Base-by-base conservation (phyloP, 83 land plant species). In the Larix sibirica region DNA sequence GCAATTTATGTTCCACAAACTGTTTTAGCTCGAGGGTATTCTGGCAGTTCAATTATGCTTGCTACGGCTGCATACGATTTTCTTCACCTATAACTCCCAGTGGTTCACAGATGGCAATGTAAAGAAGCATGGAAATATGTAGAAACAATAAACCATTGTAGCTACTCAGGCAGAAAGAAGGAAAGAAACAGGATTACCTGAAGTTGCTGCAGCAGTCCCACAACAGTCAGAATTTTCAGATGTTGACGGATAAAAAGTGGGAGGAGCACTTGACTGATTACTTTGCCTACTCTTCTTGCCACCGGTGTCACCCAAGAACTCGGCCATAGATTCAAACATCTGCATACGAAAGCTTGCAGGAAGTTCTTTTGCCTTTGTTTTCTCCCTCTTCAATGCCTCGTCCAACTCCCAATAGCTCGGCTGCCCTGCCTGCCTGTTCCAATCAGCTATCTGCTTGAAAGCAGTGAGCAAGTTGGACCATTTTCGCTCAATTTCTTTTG, bases 391-490 rank as follows among this genome's bases (percentile, higher is more conserved):
- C 60, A 83, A 64, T 18, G 28, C 70, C 44, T 85, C 87, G 47
- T 85, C 87, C 75, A 85, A 23, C 20, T 83, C 87, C 85, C 87
- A 85, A 42, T 85, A 85, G 44, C 56, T 85, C 14, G 81, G 81
- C 18, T 82, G 75, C 31, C 85, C 85, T 23, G 78, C 68, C 68
- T 85, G 83, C 81, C 83, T 85, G 31, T 85, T 85, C 85, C 87
- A 85, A 56, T 85, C 87, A 63, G 71, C 85, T 58, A 85, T 85
- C 47, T 85, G 87, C 81, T 82, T 82, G 61, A 82, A 85, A 58
- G 86, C 86, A 73, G 86, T 85, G 2, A 82, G 82, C 79, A 85
- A 67, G 47, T 85, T 85, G n/a, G 86, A 85, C 86, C 86, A 85
- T 42, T 85, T 85, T 75, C 86, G 86, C 24, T 85, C 86, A 31